Evolutionary conservation across 495 filamentous ascomycete genomes (phyloP).

Genomic region (Penicillium herquei): DNA sequence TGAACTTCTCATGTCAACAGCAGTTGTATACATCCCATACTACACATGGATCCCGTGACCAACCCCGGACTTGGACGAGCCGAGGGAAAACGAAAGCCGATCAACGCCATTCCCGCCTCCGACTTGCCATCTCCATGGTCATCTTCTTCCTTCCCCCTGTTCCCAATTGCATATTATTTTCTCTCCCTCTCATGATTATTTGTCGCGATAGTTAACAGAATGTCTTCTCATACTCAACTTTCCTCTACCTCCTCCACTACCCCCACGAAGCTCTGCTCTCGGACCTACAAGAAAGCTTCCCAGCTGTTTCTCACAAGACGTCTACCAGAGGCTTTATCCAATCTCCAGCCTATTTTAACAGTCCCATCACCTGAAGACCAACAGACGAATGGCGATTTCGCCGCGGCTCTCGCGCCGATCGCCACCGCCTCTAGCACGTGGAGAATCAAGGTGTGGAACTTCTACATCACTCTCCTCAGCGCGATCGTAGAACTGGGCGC

Average conservation of each 20-base stretch:
- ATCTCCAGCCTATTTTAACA: slow-evolving; percentile 74
- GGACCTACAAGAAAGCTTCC: slow-evolving; percentile 79
- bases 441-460: slow-evolving; percentile 92
- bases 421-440: slow-evolving; percentile 69
- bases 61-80: slow-evolving; percentile 33
- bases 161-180: not conserved
- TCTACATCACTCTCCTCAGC: slow-evolving; percentile 91
- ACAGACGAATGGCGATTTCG: slow-evolving; percentile 35
- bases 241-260: slow-evolving; percentile 50
- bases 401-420: slow-evolving; percentile 59
- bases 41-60: slow-evolving; percentile 23
- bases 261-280: slow-evolving; percentile 61
- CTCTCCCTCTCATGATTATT: not conserved
- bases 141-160: not conserved
- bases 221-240: slow-evolving; percentile 46
- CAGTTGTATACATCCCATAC: not conserved
- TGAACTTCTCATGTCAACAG: no score
- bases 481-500: slow-evolving; percentile 81
- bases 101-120: slow-evolving; percentile 20
- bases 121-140: slow-evolving; percentile 5
- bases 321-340: slow-evolving; percentile 80
- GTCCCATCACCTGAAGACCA: slow-evolving; percentile 33
- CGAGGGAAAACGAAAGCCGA: slow-evolving; percentile 35
- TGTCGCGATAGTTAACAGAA: slow-evolving; percentile 36
- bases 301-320: slow-evolving; percentile 91